Evolutionary conservation across 306 rosid species (phyloP).

Genomic region (Glycine latifolia): DNA sequence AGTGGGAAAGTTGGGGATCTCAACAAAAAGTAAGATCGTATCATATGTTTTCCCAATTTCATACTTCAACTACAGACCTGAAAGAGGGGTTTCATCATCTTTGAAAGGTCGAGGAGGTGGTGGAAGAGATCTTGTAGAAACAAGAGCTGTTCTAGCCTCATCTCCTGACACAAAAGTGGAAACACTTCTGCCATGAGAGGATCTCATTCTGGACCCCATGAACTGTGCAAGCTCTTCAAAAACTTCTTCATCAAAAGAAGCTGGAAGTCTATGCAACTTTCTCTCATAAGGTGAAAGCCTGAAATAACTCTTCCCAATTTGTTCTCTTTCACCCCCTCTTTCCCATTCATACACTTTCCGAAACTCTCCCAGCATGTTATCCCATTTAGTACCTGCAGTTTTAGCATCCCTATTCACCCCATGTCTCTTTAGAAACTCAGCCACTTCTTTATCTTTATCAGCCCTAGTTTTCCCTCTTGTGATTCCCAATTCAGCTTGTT

Average conservation of each 20-base stretch:
- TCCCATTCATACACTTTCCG: slow-evolving; percentile 98
- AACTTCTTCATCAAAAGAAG: slow-evolving; percentile 96
- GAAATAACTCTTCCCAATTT: slow-evolving; percentile 88
- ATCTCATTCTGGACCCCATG: slow-evolving; percentile 86
- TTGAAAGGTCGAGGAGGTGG: slow-evolving; percentile 68
- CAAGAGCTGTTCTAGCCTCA: slow-evolving; percentile 46
- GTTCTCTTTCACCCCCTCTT: slow-evolving; percentile 87
- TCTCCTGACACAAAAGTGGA: slow-evolving; percentile 55
- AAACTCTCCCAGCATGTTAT: slow-evolving; percentile 95
- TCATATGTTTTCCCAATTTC: slow-evolving; percentile 1
- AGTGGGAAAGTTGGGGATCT: neutral
- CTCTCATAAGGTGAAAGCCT: slow-evolving; percentile 97
- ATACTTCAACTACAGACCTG: slow-evolving; percentile 56
- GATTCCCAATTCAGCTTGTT: slow-evolving; percentile 41
- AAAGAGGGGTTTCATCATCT: slow-evolving; percentile 67
- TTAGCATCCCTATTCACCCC: slow-evolving; percentile 86
- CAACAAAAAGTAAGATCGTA: neutral
- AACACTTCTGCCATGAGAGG: slow-evolving; percentile 59
- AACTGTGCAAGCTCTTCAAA: slow-evolving; percentile 93
- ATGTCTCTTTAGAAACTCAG: slow-evolving; percentile 75
- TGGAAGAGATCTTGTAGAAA: slow-evolving; percentile 54
- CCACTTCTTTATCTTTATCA: slow-evolving; percentile 90
- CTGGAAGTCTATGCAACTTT: slow-evolving; percentile 88
- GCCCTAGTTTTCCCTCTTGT: slow-evolving; percentile 83
- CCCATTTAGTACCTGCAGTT: slow-evolving; percentile 98